Conservation (phyloP, 2,329 filamentous ascomycete species). For the Fusarium sp. region DNA sequence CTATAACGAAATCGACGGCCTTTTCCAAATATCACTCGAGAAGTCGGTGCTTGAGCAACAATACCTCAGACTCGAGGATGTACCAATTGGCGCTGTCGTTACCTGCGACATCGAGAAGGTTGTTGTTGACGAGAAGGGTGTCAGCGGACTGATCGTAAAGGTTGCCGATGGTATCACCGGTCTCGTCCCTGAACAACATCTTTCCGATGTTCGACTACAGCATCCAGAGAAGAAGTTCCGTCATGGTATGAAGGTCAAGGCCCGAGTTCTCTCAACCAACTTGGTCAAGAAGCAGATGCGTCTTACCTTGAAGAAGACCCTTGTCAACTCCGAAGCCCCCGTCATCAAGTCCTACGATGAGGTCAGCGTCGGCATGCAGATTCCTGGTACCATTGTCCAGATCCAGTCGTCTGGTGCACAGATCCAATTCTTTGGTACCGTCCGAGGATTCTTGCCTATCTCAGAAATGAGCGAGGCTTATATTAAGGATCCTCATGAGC, state of each 20-base stretch:
- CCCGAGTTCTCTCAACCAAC: constrained; percentile 86
- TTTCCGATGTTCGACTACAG: constrained; percentile 89
- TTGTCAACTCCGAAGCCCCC: constrained; percentile 90
- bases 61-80: constrained; percentile 92
- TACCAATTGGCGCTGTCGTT: constrained; percentile 84
- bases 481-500: constrained; percentile 88
- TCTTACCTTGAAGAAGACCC: constrained; percentile 92
- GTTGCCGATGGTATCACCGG: constrained; percentile 89
- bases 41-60: constrained; percentile 86
- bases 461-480: constrained; percentile 99
- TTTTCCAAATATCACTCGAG: constrained; percentile 89
- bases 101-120: constrained; percentile 89
- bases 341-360: constrained; percentile 84
- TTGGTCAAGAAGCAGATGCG: constrained; percentile 82
- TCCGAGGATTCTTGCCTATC: constrained; percentile 90
- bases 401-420: constrained; percentile 84
- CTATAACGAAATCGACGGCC: constrained; percentile 88
- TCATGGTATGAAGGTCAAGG: constrained; percentile 86
- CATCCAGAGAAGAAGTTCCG: constrained; percentile 97
- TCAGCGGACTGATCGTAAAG: constrained; percentile 85
- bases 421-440: constrained; percentile 89
- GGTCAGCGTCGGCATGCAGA: constrained; percentile 80
- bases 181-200: constrained; percentile 88
- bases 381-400: constrained; percentile 89
- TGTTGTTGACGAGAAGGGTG: constrained; percentile 81